Conservation (phyloP, 164 flowering plant species). For the Dillenia turbinata region DNA sequence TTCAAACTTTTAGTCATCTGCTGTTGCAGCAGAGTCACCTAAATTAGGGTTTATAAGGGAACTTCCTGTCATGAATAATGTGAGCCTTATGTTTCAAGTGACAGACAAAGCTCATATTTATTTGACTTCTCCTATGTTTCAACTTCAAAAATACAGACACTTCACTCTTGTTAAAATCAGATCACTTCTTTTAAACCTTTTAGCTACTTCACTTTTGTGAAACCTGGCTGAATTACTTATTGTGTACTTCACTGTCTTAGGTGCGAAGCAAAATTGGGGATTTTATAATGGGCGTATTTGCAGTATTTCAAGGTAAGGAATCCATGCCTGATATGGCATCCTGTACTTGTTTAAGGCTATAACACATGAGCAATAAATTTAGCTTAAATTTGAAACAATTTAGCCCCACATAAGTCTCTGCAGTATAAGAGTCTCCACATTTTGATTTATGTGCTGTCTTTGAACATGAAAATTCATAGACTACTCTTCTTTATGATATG, state of each 20-base stretch:
- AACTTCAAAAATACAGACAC: not conserved
- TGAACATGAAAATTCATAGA: too few species aligned
- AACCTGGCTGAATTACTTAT: slow-evolving; percentile 1
- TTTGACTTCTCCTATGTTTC: not conserved
- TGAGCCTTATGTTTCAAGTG: not conserved
- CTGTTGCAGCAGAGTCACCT: not conserved
- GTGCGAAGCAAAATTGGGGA: slow-evolving; percentile 69
- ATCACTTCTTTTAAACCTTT: not conserved
- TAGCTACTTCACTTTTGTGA: not conserved
- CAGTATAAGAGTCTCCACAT: too few species aligned
- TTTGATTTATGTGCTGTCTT: too few species aligned
- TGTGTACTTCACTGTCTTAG: slow-evolving; percentile 24
- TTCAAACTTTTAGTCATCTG: not conserved
- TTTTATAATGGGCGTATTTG: slow-evolving; percentile 65
- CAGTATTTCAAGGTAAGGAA: slow-evolving; percentile 70
- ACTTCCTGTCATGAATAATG: not conserved
- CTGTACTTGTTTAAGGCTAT: too few species aligned
- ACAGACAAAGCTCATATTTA: not conserved
- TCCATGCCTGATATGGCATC: not conserved
- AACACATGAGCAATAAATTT: too few species aligned
- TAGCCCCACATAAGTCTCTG: too few species aligned
- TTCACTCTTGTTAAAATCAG: not conserved
- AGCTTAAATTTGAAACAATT: too few species aligned
- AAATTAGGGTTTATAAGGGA: not conserved
- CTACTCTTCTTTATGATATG: too few species aligned